phyloP scores from a whole-genome alignment of 2,329 filamentous ascomycete species.

The Colletotrichum chlorophyti region DNA sequence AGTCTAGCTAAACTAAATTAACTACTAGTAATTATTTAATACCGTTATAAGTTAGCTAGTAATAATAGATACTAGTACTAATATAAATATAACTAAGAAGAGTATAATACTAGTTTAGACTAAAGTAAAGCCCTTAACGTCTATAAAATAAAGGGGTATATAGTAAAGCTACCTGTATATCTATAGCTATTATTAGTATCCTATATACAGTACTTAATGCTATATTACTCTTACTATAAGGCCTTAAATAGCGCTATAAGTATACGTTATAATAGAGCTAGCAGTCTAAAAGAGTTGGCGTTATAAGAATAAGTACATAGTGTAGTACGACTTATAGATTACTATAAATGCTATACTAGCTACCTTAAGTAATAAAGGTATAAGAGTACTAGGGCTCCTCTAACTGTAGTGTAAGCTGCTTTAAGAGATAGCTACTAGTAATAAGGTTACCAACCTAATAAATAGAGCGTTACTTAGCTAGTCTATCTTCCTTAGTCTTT shows the following conservation, averaged over 20 bases:
- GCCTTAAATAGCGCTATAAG: slow-evolving; percentile 38
- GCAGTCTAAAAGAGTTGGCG: slow-evolving; percentile 34
- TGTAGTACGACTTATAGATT: slow-evolving; percentile 43
- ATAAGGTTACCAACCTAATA: slow-evolving; percentile 46
- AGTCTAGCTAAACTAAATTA: slow-evolving; percentile 44
- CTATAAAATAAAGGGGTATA: slow-evolving; percentile 44
- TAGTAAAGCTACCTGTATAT: slow-evolving; percentile 40
- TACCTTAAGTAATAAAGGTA: slow-evolving; percentile 50
- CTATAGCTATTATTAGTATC: neutral
- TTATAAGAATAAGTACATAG: slow-evolving; percentile 38
- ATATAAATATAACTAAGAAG: slow-evolving; percentile 38
- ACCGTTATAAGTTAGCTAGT: slow-evolving; percentile 36
- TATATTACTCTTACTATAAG: slow-evolving; percentile 35
- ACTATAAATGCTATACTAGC: slow-evolving; percentile 43
- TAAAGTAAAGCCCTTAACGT: slow-evolving; percentile 38
- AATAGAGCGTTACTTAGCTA: slow-evolving; percentile 51
- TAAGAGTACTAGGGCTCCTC: slow-evolving; percentile 44
- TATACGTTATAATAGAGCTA: slow-evolving; percentile 36
- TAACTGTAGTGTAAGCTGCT: slow-evolving; percentile 51
- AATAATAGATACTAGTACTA: slow-evolving; percentile 39
- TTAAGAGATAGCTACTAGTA: slow-evolving; percentile 53
- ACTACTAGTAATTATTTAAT: slow-evolving; percentile 41
- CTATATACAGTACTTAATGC: neutral
- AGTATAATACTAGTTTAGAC: slow-evolving; percentile 40
- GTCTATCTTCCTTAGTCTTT: slow-evolving; percentile 48